A percentile compares a stretch with the other conserved stretches of the same genome.
Evolutionary conservation across 257 asterid species (phyloP).

Genomic region (Solanum piurae): DNA sequence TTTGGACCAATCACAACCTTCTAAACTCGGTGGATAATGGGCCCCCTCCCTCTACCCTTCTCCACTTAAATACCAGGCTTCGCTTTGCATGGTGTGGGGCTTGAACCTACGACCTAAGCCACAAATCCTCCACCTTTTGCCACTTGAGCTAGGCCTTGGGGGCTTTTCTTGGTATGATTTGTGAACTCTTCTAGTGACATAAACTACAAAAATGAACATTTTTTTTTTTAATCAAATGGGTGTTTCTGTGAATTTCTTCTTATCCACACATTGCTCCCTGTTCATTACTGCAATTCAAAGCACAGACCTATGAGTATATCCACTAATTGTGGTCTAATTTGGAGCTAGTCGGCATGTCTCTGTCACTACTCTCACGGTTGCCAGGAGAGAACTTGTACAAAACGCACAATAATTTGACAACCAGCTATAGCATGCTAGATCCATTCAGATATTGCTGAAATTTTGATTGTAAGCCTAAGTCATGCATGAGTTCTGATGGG

Average conservation of each 20-base stretch:
- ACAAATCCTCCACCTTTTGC: no score
- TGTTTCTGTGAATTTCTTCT: background rate
- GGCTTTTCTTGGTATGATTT: background rate
- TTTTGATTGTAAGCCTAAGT: background rate
- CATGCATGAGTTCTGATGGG: background rate
- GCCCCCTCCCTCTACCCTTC: no score
- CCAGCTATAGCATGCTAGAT: background rate
- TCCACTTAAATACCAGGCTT: no score
- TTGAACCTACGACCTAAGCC: no score
- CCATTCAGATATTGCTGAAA: background rate
- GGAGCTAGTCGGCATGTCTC: background rate
- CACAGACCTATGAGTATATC: background rate
- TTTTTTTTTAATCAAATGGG: background rate
- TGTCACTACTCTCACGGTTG: background rate
- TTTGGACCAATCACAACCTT: no score
- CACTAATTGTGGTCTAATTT: background rate
- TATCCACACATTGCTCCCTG: background rate
- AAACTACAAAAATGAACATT: background rate
- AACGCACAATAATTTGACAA: background rate
- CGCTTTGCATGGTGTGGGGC: no score
- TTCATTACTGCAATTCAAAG: background rate
- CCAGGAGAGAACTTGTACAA: background rate
- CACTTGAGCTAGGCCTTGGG: no score
- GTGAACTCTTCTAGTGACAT: background rate
- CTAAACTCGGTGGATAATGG: no score